Conservation (phyloP, 129 eudicot genomes). For the Logfia minima region DNA sequence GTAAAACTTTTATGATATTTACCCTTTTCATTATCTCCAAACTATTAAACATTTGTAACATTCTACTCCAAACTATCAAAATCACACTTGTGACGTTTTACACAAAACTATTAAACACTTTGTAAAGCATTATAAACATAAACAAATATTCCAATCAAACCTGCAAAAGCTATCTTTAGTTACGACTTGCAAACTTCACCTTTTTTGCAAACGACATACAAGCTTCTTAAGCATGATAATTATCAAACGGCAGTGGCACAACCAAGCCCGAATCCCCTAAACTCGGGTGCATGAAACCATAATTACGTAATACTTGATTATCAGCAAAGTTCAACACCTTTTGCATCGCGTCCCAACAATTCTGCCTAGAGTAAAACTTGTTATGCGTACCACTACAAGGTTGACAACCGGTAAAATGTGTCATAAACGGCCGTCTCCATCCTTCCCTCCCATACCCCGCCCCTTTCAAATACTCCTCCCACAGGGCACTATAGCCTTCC, state of each 20-base stretch:
- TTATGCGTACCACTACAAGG: conserved; percentile 78
- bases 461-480: conserved; percentile 49
- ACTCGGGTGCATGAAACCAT: conserved; percentile 58
- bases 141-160: conserved; percentile 6
- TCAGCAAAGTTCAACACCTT: conserved; percentile 69
- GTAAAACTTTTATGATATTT: too few species aligned
- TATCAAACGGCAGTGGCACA: conserved; percentile 46
- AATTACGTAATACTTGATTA: conserved; percentile 72
- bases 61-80: background rate
- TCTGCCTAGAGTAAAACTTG: conserved; percentile 47
- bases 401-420: conserved; percentile 87
- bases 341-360: conserved; percentile 56
- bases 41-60: too few species aligned
- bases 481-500: conserved; percentile 38
- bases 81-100: too few species aligned
- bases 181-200: background rate
- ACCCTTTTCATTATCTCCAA: too few species aligned
- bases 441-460: conserved; percentile 44
- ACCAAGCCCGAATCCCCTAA: conserved; percentile 50
- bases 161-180: background rate
- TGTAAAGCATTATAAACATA: too few species aligned
- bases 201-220: background rate
- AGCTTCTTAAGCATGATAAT: conserved; percentile 37
- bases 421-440: conserved; percentile 72
- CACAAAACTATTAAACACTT: too few species aligned